These are phyloP conservation scores for Aspergillus eucalypticola DNA, from an alignment of 2,329 filamentous ascomycete species.

Conservation along the genomic window DNA sequence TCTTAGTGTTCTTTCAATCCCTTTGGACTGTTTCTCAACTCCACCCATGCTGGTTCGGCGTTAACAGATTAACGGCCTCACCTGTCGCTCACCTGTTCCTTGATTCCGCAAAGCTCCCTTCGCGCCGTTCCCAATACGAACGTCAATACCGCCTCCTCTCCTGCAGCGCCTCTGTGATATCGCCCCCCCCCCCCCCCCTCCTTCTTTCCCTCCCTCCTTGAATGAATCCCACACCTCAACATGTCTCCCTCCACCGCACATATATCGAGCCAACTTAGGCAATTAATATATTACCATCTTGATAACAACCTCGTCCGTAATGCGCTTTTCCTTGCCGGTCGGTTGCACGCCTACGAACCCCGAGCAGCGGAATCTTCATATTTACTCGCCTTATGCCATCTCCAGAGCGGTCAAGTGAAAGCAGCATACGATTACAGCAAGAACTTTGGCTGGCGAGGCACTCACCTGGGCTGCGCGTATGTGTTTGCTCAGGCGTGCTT, in stretches of 20 bases:
- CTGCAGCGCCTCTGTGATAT: background rate
- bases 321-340: constrained; percentile 88
- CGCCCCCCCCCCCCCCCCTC: background rate
- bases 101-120: background rate
- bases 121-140: background rate
- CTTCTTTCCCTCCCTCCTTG: background rate
- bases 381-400: constrained; percentile 79
- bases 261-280: constrained; percentile 62
- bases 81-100: background rate
- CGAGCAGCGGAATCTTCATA: constrained; percentile 78
- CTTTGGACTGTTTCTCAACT: background rate
- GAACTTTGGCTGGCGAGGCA: constrained; percentile 66
- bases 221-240: constrained; percentile 16
- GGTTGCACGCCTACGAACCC: constrained; percentile 80
- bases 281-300: constrained; percentile 71
- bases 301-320: constrained; percentile 89
- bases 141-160: constrained; percentile 7
- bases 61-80: background rate
- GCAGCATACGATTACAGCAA: constrained; percentile 84
- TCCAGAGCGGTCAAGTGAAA: constrained; percentile 77
- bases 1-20: background rate
- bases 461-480: constrained; percentile 84
- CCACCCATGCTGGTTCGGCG: constrained; percentile 19
- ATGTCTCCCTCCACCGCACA: constrained; percentile 60
- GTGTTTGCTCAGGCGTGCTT: constrained; percentile 89